Base-by-base conservation (phyloP, 371 early-diverging fungal species). In the Dinochytrium kinnereticum region DNA sequence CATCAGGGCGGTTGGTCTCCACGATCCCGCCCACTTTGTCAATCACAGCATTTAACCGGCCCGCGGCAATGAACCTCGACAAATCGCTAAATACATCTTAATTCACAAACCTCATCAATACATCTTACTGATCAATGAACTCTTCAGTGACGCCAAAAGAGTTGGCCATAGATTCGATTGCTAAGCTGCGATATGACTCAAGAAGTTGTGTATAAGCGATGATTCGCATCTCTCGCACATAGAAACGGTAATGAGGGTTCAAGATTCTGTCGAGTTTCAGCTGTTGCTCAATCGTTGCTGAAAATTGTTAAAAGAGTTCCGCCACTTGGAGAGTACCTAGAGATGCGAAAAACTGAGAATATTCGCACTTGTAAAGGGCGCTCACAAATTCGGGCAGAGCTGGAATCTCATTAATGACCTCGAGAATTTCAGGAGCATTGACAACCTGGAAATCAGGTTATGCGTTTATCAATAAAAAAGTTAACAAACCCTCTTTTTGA, bases 11-110 rank as follows among this genome's bases (percentile, higher is more conserved):
- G 85, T 96, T 97, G 26, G 98, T 97, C 77, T 95, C 95, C 66
- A 99, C 95, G 49, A 98, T 91, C 24, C 98, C 97, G 70, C 91
- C 93, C n/a, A 99, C 98, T 80, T 97, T 97, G 85, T 99, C 99
- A 80, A 99, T 99, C 30, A 96, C 97, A 78, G 98, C 98, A 84
- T 97, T 95, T 57, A 99, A 86, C 34, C 99, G 94, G 28, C 97
- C 97, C 7, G 96, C 94, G 19, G 98, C 94, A 80, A 99, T 98
- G 81, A 97, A 99, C 72, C 90, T 90, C 70, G 96, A 92, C 53
- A 99, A 84, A 78, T 99, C 99, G 74, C 94, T 92, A 80, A 72
- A 38, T 28, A 70, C 10, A 30, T 15, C 7, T 28, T 64, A 28
- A n/a, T 67, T 72, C 34, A 55, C 0, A 1, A 59, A 44, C 19